phyloP scores from a whole-genome alignment of 139 green algal genomes.

The Chlamydomonas eustigma region DNA sequence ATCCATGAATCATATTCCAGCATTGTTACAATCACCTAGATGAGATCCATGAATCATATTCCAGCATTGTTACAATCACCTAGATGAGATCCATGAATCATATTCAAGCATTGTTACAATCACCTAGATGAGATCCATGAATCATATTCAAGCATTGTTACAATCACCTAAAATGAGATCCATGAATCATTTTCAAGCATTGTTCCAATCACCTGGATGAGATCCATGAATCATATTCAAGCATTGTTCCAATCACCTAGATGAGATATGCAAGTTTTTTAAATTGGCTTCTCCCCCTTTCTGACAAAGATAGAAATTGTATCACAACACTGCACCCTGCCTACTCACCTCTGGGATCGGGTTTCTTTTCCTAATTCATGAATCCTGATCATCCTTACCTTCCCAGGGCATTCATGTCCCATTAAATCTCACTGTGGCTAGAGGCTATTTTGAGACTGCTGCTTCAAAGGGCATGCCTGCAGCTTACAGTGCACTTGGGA shows the following conservation, averaged over 20 bases:
- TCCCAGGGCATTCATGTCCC: slow-evolving; percentile 35
- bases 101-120: too few relatives aligned
- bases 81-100: too few relatives aligned
- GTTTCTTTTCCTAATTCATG: not conserved
- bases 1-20: too few relatives aligned
- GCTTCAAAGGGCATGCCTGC: slow-evolving; percentile 33
- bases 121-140: too few relatives aligned
- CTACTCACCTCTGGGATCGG: not conserved
- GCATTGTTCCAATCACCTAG: not conserved
- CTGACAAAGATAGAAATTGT: not conserved
- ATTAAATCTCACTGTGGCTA: slow-evolving; percentile 39
- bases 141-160: too few relatives aligned
- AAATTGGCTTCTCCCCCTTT: too few relatives aligned
- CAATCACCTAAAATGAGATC: too few relatives aligned
- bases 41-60: too few relatives aligned
- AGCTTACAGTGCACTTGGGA: slow-evolving; percentile 49
- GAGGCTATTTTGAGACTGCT: slow-evolving; percentile 35
- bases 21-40: too few relatives aligned
- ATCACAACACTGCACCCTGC: not conserved
- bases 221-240: not conserved
- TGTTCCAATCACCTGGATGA: not conserved
- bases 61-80: too few relatives aligned
- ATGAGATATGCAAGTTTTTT: not conserved
- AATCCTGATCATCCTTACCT: not conserved
- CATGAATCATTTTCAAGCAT: too few relatives aligned